Evolutionary conservation across 257 asterid genomes (phyloP).

Genomic region (Penstemon barbatus): DNA sequence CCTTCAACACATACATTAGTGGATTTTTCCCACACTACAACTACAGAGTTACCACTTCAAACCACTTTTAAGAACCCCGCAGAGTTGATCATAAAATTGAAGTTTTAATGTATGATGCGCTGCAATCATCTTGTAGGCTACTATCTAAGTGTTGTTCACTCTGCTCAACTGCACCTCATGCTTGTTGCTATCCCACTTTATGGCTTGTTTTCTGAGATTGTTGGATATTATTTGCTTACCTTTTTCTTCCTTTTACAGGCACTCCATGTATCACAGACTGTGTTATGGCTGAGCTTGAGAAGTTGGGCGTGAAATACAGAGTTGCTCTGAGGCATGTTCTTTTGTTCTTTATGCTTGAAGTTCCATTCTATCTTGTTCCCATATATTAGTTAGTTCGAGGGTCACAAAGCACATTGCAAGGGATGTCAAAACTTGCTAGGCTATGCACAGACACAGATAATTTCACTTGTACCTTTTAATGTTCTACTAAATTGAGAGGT

Average conservation of each 20-base stretch:
- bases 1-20: neutral
- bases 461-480: neutral
- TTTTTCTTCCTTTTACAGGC: constrained; percentile 42
- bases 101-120: constrained; percentile 4
- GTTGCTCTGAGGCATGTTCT: constrained; percentile 82
- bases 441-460: neutral
- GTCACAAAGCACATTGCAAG: neutral
- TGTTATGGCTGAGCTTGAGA: constrained; percentile 99
- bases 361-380: neutral
- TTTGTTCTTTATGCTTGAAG: neutral
- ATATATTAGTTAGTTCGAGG: neutral
- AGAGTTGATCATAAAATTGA: neutral
- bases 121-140: neutral
- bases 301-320: constrained; percentile 86
- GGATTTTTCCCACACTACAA: neutral
- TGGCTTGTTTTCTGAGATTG: constrained; percentile 4
- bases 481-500: neutral
- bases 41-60: neutral
- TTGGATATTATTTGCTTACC: neutral
- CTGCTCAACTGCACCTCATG: neutral
- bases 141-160: neutral
- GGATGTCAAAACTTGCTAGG: neutral
- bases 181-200: neutral
- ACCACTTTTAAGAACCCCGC: neutral
- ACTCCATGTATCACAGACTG: constrained; percentile 99